A percentile compares a stretch with the other conserved stretches of the same genome.
Conservation (phyloP, 768 basidiomycete species). For the Serendipita sp. region DNA sequence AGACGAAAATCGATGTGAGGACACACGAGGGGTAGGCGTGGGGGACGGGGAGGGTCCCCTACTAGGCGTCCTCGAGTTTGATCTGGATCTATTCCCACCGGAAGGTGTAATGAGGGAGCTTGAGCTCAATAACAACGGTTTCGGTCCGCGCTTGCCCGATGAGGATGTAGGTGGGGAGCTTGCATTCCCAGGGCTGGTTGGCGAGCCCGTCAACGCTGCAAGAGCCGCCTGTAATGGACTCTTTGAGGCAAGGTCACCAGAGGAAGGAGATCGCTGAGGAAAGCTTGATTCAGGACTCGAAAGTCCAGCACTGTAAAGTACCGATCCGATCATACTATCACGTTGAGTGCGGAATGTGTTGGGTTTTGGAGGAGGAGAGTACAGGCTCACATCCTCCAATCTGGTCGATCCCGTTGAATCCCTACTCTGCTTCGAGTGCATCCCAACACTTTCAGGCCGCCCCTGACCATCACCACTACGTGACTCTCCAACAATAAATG, state of each 20-base stretch:
- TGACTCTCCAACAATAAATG: background rate
- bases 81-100: background rate
- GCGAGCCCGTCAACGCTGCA: constrained; percentile 23
- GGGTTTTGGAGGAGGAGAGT: constrained; percentile 43
- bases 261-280: background rate
- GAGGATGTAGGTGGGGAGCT: no score
- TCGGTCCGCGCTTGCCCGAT: constrained; percentile 35
- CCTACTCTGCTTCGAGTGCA: no score
- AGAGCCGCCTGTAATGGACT: constrained; percentile 21
- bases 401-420: background rate
- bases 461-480: background rate
- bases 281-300: background rate
- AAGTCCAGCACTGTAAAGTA: background rate
- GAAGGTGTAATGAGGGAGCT: constrained; percentile 25
- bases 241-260: background rate
- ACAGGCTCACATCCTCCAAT: constrained; percentile 11
- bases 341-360: constrained; percentile 39
- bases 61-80: constrained; percentile 11
- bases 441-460: background rate
- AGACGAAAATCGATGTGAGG: constrained; percentile 7
- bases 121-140: constrained; percentile 49
- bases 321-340: constrained; percentile 30
- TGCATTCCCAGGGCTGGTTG: constrained; percentile 12
- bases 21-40: constrained; percentile 19
- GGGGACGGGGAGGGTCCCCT: constrained; percentile 21